Evolutionary conservation across 306 rosid genomes (phyloP).

Genomic region (Pterocarpus santalinus): DNA sequence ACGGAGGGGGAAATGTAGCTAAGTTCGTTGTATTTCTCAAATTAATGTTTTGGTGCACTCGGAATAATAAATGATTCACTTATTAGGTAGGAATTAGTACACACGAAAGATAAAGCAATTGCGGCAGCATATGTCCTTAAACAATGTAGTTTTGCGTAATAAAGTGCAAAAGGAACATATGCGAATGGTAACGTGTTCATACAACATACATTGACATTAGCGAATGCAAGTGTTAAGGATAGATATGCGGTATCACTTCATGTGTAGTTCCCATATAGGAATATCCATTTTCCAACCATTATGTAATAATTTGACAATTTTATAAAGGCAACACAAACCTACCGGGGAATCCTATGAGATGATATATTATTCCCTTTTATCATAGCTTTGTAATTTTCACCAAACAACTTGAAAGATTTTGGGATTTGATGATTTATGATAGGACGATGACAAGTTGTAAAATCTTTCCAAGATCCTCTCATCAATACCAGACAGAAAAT

Average conservation of each 20-base stretch:
- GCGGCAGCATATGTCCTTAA: conserved; percentile 42
- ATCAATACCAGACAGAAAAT: conserved; percentile 32
- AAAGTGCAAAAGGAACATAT: conserved; percentile 53
- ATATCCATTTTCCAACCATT: conserved; percentile 16
- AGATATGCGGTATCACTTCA: conserved; percentile 37
- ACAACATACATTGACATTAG: conserved; percentile 4
- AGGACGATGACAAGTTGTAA: conserved; percentile 43
- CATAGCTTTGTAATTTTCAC: conserved; percentile 14
- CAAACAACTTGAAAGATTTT: conserved; percentile 18
- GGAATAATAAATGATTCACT: conserved; percentile 16
- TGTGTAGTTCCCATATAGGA: conserved; percentile 57
- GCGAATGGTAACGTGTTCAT: conserved; percentile 41
- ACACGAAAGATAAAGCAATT: background rate
- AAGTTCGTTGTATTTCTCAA: conserved; percentile 39
- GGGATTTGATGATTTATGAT: conserved; percentile 31
- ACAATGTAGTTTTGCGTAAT: conserved; percentile 16
- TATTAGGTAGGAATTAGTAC: background rate
- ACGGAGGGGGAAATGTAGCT: background rate
- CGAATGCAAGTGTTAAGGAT: conserved; percentile 46
- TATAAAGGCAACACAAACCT: conserved; percentile 32
- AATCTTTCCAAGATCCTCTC: conserved; percentile 22
- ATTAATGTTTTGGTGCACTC: background rate
- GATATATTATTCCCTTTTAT: conserved; percentile 22
- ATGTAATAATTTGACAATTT: conserved; percentile 26
- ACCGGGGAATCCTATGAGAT: conserved; percentile 55